Percentiles rank a stretch among this genome's conserved stretches.
phyloP scores from a whole-genome alignment of 2,329 filamentous ascomycete genomes.

The Orbilia blumenaviensis region DNA sequence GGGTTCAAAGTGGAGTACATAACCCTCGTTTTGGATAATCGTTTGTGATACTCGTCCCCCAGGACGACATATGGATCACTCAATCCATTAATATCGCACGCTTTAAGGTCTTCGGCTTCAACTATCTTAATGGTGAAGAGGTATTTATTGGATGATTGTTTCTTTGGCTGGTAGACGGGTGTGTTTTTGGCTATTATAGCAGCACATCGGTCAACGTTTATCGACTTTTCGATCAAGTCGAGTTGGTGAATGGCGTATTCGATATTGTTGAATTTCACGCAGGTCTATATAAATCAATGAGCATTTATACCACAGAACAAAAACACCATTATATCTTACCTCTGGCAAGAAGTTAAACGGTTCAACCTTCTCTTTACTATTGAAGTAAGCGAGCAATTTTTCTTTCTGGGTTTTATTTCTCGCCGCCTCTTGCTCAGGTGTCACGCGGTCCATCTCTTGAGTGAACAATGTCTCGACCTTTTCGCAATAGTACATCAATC shows the following conservation, averaged over 20 bases:
- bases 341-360: conserved; percentile 96
- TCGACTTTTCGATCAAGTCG: conserved; percentile 85
- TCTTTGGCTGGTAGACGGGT: conserved; percentile 72
- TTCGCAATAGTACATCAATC: conserved; percentile 90
- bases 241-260: conserved; percentile 93
- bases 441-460: conserved; percentile 91
- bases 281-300: conserved; percentile 70
- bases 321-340: conserved; percentile 65
- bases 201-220: conserved; percentile 91
- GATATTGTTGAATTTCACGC: conserved; percentile 97
- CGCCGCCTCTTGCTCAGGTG: conserved; percentile 83
- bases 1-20: conserved; percentile 91
- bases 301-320: not conserved
- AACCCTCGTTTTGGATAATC: conserved; percentile 90
- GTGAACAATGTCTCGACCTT: conserved; percentile 84
- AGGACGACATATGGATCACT: conserved; percentile 98
- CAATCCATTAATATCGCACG: conserved; percentile 92
- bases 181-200: conserved; percentile 79
- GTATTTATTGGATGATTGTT: conserved; percentile 80
- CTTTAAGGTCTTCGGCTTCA: conserved; percentile 95
- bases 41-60: conserved; percentile 96
- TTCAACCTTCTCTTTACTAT: conserved; percentile 88
- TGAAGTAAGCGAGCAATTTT: conserved; percentile 90
- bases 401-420: conserved; percentile 84
- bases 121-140: conserved; percentile 99